A percentile compares a stretch with the other conserved stretches of the same genome.
These are phyloP conservation scores for Jamesozyma gamospora DNA, from an alignment of 805 yeast genomes.

Conservation along the genomic window DNA sequence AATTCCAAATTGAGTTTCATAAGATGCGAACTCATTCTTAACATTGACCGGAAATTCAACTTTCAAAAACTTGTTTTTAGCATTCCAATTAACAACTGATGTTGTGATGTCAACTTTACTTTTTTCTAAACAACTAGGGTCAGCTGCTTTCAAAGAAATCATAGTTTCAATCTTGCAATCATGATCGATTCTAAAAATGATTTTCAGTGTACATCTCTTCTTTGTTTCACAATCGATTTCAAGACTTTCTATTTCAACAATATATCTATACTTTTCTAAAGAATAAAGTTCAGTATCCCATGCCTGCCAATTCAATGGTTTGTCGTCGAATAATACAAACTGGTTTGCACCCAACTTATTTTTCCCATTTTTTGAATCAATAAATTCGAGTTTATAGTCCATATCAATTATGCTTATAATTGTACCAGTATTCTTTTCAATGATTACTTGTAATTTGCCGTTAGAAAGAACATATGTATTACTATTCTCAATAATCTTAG, in stretches of 20 bases:
- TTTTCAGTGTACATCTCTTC: conserved; percentile 51
- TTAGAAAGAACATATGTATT: conserved; percentile 38
- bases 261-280: conserved; percentile 54
- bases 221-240: conserved; percentile 35
- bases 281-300: conserved; percentile 97
- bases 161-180: conserved; percentile 52
- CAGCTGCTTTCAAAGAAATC: conserved; percentile 46
- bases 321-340: conserved; percentile 74
- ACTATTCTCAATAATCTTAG: background rate
- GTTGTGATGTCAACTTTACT: conserved; percentile 44
- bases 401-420: conserved; percentile 57
- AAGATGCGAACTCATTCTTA: conserved; percentile 64
- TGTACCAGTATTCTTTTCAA: conserved; percentile 47
- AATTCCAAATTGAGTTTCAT: conserved; percentile 90
- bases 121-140: conserved; percentile 34
- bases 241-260: conserved; percentile 28
- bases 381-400: conserved; percentile 48
- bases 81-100: conserved; percentile 71
- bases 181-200: conserved; percentile 49
- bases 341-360: conserved; percentile 68
- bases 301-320: conserved; percentile 86
- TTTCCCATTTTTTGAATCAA: conserved; percentile 46
- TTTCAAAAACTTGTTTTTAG: conserved; percentile 76
- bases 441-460: conserved; percentile 45
- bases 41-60: conserved; percentile 91